phyloP scores from a whole-genome alignment of 148 eudicot genomes.

The Vaccinium darrowii region DNA sequence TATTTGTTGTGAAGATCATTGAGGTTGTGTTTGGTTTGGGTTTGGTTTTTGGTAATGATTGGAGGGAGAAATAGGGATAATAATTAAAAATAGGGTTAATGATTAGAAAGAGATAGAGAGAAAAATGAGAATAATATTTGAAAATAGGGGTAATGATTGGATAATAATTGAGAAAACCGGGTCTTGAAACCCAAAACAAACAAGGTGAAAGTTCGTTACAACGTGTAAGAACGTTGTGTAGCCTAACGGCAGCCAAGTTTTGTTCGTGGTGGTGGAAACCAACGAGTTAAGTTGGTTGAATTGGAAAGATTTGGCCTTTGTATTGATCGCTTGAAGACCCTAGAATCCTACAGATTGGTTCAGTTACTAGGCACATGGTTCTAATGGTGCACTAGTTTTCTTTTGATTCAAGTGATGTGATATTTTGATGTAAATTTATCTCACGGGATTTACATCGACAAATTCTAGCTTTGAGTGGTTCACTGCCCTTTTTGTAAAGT shows the following conservation, averaged over 20 bases:
- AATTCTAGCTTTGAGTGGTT: background rate
- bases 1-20: background rate
- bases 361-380: background rate
- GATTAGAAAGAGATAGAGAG: no score
- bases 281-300: background rate
- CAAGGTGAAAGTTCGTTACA: background rate
- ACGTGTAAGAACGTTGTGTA: background rate
- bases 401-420: conserved; percentile 1
- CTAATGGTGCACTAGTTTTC: background rate
- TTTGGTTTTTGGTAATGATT: no score
- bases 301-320: background rate
- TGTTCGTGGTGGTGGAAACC: background rate
- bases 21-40: no score
- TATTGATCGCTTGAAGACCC: background rate
- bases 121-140: no score
- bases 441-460: background rate
- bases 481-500: background rate
- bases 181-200: no score
- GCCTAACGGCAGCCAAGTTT: background rate
- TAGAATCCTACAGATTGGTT: background rate
- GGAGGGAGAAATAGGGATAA: no score
- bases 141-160: no score
- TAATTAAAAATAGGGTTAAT: no score
- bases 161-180: no score
- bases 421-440: background rate